Conservation (phyloP, 495 filamentous ascomycete genomes). For the Xanthoparmelia taractica region DNA sequence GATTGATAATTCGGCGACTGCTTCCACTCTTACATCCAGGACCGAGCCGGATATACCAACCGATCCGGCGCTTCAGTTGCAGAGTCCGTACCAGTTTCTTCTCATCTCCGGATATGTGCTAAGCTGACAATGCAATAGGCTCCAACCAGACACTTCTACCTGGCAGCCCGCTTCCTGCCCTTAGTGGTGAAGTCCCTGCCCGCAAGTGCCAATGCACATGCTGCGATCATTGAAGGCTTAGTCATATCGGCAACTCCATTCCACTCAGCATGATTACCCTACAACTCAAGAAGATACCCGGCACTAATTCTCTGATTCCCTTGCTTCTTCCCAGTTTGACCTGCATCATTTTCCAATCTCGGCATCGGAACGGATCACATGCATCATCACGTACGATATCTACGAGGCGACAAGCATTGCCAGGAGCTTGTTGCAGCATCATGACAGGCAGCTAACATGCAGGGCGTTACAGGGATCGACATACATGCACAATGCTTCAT, state of each 20-base stretch:
- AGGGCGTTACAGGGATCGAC: neutral
- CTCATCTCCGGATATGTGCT: neutral
- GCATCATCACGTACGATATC: neutral
- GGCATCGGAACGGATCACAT: neutral
- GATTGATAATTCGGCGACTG: constrained; percentile 15
- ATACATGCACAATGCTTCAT: neutral
- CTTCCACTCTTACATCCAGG: constrained; percentile 16
- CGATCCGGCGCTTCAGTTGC: constrained; percentile 15
- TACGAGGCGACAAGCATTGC: neutral
- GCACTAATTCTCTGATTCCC: neutral
- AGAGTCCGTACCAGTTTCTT: neutral
- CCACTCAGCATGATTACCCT: neutral
- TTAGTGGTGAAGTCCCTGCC: neutral
- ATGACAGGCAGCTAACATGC: neutral
- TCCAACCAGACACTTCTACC: neutral
- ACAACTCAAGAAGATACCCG: neutral
- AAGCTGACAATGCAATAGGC: neutral
- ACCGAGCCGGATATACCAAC: constrained; percentile 16
- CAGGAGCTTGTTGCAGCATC: neutral
- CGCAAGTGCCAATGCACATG: constrained; percentile 17
- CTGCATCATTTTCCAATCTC: neutral
- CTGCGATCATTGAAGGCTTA: constrained; percentile 13
- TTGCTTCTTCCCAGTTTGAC: neutral
- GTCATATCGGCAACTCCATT: neutral
- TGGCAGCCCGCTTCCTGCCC: neutral